These are phyloP conservation scores for Coemansia sp. DNA, from an alignment of 192 early-diverging fungal species.

Conservation along the genomic window DNA sequence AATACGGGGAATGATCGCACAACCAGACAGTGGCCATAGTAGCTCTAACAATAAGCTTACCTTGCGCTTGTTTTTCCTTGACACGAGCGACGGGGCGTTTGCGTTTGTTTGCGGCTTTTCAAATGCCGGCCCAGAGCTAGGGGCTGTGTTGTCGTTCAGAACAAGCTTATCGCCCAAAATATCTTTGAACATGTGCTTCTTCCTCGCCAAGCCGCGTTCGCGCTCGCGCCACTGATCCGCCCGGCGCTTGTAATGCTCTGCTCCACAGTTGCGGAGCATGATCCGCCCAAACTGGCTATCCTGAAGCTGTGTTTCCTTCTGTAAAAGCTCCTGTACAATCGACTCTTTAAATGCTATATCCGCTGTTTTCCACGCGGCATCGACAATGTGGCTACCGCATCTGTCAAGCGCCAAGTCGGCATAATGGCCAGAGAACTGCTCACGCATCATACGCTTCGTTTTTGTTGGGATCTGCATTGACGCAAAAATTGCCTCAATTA, in stretches of 20 bases:
- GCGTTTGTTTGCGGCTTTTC: too few species aligned
- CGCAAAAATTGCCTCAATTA: conserved; percentile 69
- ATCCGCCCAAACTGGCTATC: conserved; percentile 72
- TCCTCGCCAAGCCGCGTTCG: conserved; percentile 72
- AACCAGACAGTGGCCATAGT: too few species aligned
- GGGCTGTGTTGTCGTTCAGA: too few species aligned
- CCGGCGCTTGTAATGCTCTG: conserved; percentile 73
- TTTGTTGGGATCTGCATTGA: conserved; percentile 60
- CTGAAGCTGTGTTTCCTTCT: conserved; percentile 58
- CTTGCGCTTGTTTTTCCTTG: too few species aligned
- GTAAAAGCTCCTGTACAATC: conserved; percentile 73
- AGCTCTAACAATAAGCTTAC: too few species aligned
- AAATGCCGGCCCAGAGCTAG: too few species aligned
- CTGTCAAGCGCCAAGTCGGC: conserved; percentile 67
- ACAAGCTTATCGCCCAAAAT: too few species aligned
- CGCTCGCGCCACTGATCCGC: conserved; percentile 79
- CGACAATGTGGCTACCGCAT: conserved; percentile 80
- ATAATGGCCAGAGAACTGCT: conserved; percentile 63
- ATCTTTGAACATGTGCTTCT: conserved; percentile 80
- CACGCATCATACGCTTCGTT: conserved; percentile 66
- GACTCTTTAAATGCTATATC: conserved; percentile 68
- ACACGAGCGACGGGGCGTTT: too few species aligned
- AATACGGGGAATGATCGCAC: too few species aligned
- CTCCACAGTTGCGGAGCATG: conserved; percentile 75
- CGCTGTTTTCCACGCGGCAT: conserved; percentile 72